phyloP scores from a whole-genome alignment of 108 stramenopile genomes.

The Conticribra weissflogii region DNA sequence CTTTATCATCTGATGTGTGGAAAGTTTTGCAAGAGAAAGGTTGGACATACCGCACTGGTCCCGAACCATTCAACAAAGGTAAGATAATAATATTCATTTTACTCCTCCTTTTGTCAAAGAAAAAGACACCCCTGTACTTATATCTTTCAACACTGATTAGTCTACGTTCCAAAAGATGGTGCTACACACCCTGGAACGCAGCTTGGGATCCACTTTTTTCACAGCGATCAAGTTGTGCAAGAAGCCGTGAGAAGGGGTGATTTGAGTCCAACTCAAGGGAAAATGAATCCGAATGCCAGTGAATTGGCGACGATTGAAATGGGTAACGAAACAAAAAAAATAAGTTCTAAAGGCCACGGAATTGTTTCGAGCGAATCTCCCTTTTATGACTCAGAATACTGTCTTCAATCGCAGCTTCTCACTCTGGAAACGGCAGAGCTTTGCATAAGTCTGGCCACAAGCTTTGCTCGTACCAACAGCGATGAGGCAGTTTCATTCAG shows the following conservation, averaged over 20 bases:
- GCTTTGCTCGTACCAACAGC: conserved; percentile 17
- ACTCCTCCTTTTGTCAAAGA: background rate
- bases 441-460: conserved; percentile 17
- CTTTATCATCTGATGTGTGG: conserved; percentile 24
- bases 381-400: conserved; percentile 32
- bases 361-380: background rate
- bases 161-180: conserved; percentile 48
- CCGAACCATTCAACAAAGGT: conserved; percentile 49
- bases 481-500: conserved; percentile 21
- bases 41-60: conserved; percentile 43
- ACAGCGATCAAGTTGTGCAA: conserved; percentile 25
- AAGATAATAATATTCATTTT: background rate
- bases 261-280: background rate
- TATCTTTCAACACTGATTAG: conserved; percentile 1
- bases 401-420: conserved; percentile 15
- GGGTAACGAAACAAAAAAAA: background rate
- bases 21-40: conserved; percentile 33
- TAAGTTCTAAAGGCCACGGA: background rate
- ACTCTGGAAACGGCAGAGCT: conserved; percentile 25
- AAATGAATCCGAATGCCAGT: no score
- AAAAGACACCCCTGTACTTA: background rate
- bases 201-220: conserved; percentile 47
- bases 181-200: conserved; percentile 35
- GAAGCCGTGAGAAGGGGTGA: conserved; percentile 23
- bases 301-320: no score